A percentile compares a stretch with the other conserved stretches of the same genome.
Evolutionary conservation across 169 alveolate genomes (phyloP).

Genomic region (Babesia ovata): DNA sequence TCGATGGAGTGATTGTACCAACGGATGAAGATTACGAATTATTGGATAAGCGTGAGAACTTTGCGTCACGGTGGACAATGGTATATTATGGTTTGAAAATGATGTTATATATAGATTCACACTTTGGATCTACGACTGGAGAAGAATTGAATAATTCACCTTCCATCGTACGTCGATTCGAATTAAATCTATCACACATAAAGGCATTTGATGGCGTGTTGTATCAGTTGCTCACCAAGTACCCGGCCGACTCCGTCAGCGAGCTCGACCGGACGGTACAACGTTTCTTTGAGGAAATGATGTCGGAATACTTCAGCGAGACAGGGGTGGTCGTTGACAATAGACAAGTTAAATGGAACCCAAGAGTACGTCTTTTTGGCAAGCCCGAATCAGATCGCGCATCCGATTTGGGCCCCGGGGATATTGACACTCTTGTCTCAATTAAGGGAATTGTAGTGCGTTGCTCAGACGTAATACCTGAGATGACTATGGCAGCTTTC

Average conservation of each 20-base stretch:
- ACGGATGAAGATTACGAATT: conserved; percentile 71
- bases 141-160: background rate
- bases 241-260: conserved; percentile 93
- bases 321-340: conserved; percentile 74
- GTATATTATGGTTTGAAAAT: conserved; percentile 76
- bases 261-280: conserved; percentile 89
- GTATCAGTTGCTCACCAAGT: conserved; percentile 86
- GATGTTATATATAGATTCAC: conserved; percentile 67
- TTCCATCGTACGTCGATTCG: conserved; percentile 37
- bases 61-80: conserved; percentile 34
- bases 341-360: conserved; percentile 37
- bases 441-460: conserved; percentile 96
- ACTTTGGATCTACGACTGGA: conserved; percentile 38
- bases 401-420: conserved; percentile 78
- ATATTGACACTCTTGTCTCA: conserved; percentile 87
- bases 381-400: conserved; percentile 73
- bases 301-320: conserved; percentile 63
- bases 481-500: conserved; percentile 96
- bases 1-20: conserved; percentile 62
- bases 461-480: conserved; percentile 95
- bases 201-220: conserved; percentile 82
- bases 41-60: conserved; percentile 63
- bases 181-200: conserved; percentile 87
- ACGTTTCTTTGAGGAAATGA: conserved; percentile 80
- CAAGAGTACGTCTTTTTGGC: conserved; percentile 78